A percentile compares a stretch with the other conserved stretches of the same genome.
phyloP scores from a whole-genome alignment of 345 rosid genomes.

The Cardamine chenopodiifolia region DNA sequence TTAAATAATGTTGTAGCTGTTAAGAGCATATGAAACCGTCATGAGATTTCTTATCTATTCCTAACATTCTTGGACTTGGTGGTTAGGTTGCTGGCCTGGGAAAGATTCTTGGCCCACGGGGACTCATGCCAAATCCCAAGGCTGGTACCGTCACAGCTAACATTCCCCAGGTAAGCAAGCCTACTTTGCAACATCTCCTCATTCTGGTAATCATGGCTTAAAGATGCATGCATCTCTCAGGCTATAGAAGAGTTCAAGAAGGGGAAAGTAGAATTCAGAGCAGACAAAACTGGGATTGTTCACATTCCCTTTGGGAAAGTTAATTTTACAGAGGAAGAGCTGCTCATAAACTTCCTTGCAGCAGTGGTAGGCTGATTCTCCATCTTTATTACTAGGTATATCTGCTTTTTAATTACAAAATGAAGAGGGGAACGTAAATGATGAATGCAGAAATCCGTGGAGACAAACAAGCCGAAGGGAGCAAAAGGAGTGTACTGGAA shows the following conservation, averaged over 20 bases:
- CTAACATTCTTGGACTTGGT: constrained; percentile 27
- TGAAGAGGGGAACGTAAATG: constrained; percentile 9
- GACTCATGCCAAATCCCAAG: constrained; percentile 99
- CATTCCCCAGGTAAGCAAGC: constrained; percentile 73
- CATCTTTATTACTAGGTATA: not conserved
- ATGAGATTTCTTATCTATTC: not conserved
- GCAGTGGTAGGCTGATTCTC: constrained; percentile 60
- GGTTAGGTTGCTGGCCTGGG: constrained; percentile 93
- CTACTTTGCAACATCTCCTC: constrained; percentile 6
- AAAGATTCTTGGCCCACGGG: constrained; percentile 96
- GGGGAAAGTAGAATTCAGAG: constrained; percentile 93
- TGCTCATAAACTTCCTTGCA: constrained; percentile 75
- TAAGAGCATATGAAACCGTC: not conserved
- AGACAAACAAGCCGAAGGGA: constrained; percentile 94
- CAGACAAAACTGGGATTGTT: constrained; percentile 97
- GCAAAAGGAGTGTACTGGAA: constrained; percentile 99
- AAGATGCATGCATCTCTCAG: constrained; percentile 48
- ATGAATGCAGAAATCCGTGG: constrained; percentile 80
- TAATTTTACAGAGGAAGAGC: constrained; percentile 77
- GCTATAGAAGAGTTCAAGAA: constrained; percentile 94
- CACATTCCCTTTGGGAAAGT: constrained; percentile 91
- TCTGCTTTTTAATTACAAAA: constrained; percentile 2
- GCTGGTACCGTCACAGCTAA: constrained; percentile 92
- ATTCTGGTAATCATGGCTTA: constrained; percentile 8
- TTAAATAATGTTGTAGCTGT: not conserved